These are phyloP conservation scores for Capsicum chinense DNA, from an alignment of 257 asterid species.

Conservation along the genomic window DNA sequence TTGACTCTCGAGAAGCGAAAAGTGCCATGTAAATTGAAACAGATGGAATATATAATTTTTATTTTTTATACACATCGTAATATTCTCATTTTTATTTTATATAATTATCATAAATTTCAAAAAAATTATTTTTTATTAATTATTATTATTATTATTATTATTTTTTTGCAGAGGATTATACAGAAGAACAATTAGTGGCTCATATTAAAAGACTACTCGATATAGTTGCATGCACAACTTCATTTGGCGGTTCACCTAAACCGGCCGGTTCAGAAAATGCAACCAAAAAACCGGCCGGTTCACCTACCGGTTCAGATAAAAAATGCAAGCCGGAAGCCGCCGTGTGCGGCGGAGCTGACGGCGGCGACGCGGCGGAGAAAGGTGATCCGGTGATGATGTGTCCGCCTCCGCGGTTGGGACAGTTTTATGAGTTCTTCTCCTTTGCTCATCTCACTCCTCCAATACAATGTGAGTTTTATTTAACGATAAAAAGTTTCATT, in stretches of 20 bases:
- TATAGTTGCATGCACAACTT: conserved; percentile 93
- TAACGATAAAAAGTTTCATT: no score
- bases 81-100: no score
- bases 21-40: no score
- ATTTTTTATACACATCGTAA: no score
- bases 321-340: conserved; percentile 30
- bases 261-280: conserved; percentile 42
- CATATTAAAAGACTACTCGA: conserved; percentile 95
- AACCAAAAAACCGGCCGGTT: conserved; percentile 25
- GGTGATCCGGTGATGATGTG: conserved; percentile 59
- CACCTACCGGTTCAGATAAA: no score
- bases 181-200: conserved; percentile 66
- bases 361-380: conserved; percentile 49
- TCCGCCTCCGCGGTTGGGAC: conserved; percentile 86
- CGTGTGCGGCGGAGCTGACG: conserved; percentile 27
- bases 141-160: background rate
- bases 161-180: conserved; percentile 64
- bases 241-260: conserved; percentile 71
- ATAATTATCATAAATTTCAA: no score
- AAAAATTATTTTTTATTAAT: no score
- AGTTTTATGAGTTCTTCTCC: conserved; percentile 83
- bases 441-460: conserved; percentile 85
- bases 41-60: no score
- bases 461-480: conserved; percentile 62
- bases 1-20: no score